A percentile compares a stretch with the other conserved stretches of the same genome.
Evolutionary conservation across 2,329 filamentous ascomycete species (phyloP).

Genomic region (Penicillium hesseltinei): DNA sequence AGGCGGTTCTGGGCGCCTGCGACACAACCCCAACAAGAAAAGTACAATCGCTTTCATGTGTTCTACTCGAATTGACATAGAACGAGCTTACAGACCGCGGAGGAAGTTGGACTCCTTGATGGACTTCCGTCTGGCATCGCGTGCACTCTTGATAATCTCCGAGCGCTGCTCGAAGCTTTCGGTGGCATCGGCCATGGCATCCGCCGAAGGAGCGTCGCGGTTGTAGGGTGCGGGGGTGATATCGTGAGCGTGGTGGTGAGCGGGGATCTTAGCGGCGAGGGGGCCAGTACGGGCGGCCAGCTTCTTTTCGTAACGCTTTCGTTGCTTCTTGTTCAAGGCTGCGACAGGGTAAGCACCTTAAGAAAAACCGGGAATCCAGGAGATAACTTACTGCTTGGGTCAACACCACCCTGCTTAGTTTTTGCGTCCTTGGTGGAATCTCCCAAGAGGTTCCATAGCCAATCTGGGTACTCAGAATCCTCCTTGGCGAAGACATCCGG

Average conservation of each 20-base stretch:
- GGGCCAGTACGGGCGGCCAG: conserved; percentile 42
- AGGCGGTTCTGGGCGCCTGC: conserved; percentile 11
- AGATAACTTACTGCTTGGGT: conserved; percentile 39
- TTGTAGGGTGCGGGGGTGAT: conserved; percentile 43
- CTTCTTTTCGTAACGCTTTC: conserved; percentile 48
- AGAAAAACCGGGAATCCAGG: not conserved
- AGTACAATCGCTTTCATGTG: conserved; percentile 10
- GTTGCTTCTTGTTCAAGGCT: conserved; percentile 50
- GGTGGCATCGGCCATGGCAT: conserved; percentile 34
- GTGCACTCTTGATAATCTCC: conserved; percentile 46
- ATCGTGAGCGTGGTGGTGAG: conserved; percentile 47
- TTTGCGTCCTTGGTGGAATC: conserved; percentile 35
- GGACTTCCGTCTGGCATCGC: conserved; percentile 45
- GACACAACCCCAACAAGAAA: conserved; percentile 6
- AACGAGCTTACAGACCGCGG: conserved; percentile 41
- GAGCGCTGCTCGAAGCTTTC: conserved; percentile 38
- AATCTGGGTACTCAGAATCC: conserved; percentile 50
- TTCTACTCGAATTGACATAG: conserved; percentile 3
- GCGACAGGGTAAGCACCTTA: conserved; percentile 18
- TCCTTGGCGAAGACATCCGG: conserved; percentile 45
- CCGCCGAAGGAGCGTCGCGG: conserved; percentile 21
- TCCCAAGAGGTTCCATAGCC: conserved; percentile 48
- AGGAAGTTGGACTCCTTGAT: conserved; percentile 51
- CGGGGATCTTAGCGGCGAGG: conserved; percentile 42
- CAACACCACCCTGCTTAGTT: conserved; percentile 36